Base-by-base conservation (phyloP, 805 yeast genomes). In the Yamadazyma sp. region DNA sequence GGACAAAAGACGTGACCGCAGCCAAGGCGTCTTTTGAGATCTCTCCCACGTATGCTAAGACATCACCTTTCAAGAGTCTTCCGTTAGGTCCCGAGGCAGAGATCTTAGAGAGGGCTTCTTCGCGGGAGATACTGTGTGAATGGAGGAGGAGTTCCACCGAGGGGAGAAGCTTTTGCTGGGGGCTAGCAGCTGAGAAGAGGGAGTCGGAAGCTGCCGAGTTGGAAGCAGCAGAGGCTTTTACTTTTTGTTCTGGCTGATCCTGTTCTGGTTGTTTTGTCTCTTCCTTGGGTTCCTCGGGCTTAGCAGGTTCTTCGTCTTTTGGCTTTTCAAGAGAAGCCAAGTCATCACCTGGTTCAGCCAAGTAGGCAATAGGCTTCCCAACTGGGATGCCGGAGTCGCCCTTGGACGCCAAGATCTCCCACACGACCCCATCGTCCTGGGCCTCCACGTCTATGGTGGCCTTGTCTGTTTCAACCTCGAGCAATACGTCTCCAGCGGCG, bases 291-390 rank as follows among this genome's bases (percentile, higher is more conserved):
- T 42, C 42, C 17, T 47, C 35, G 25, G 40, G 27, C 18, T 35
- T 35, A 6, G 47, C 16, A 3, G 59, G 46, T 16, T 28, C 40
- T 26, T 60, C 66, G 35, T 71, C 53, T 17, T 60, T 57, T 11
- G 95, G 95, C 42, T 71, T 58, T 47, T 77, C 80, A 46, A 89
- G 65, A 11, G 77, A 61, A 7, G 77, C 55, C 44, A 91, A 56
- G 55, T 90, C 95, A 55, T 93, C 99, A 23, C 79, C 95, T 1
- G 78, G 81, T 49, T 90, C 98, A 9, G 96, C 97, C 41, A 86
- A 49, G 38, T 78, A 79, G 0, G 97, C 99, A 64, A 91, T 91
- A 19, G 95, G 83, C 29, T 74, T 67, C n/a, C 96, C 96, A 7
- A 91, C 98, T 6, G 80, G 77, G 37, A 91, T 69, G 24, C 80